Evolutionary conservation across 1,284 basidiomycete species (phyloP).

Genomic region (Moesziomyces sp.): DNA sequence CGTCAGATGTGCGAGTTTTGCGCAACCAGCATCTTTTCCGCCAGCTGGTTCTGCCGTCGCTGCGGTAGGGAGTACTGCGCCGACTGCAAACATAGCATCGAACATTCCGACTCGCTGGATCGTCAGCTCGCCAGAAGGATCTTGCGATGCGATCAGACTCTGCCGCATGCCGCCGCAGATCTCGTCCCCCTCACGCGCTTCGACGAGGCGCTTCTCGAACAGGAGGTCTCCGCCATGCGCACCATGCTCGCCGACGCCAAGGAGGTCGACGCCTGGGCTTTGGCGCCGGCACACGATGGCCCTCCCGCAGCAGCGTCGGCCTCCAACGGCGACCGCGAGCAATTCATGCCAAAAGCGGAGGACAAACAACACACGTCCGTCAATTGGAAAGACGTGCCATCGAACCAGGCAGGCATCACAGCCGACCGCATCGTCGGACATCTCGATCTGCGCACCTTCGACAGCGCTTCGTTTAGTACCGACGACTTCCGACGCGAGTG

Average conservation of each 20-base stretch:
- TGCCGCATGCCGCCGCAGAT: constrained; percentile 68
- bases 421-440: constrained; percentile 32
- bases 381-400: constrained; percentile 15
- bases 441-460: constrained; percentile 19
- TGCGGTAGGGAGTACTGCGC: constrained; percentile 90
- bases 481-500: constrained; percentile 33
- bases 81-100: constrained; percentile 80
- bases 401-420: constrained; percentile 16
- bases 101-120: constrained; percentile 15
- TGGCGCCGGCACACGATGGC: neutral
- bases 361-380: constrained; percentile 2
- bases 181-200: constrained; percentile 79
- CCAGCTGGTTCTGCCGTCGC: constrained; percentile 85
- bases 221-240: constrained; percentile 76
- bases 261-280: neutral
- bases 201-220: constrained; percentile 76
- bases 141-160: constrained; percentile 24
- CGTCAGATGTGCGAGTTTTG: constrained; percentile 77
- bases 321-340: neutral
- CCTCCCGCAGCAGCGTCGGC: neutral
- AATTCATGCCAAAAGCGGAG: too few relatives aligned
- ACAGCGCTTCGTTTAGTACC: constrained; percentile 14
- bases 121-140: constrained; percentile 26
- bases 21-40: constrained; percentile 88
- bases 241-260: constrained; percentile 40